Evolutionary conservation across 2,329 filamentous ascomycete species (phyloP).

Genomic region (Tolypocladium amazonense): DNA sequence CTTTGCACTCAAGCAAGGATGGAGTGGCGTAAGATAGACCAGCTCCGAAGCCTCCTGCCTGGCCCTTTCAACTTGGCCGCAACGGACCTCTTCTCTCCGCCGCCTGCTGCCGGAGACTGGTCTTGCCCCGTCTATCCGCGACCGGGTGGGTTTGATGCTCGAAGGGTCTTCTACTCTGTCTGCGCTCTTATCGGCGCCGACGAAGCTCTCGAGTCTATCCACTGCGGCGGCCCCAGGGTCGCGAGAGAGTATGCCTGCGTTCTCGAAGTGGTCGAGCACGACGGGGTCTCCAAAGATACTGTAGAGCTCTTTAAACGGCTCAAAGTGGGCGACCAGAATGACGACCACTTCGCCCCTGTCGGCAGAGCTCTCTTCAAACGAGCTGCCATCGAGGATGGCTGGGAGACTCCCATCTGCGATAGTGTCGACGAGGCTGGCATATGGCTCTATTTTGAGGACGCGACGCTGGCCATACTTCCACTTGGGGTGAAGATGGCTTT

Average conservation of each 20-base stretch:
- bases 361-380: constrained; percentile 34
- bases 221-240: constrained; percentile 17
- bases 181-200: constrained; percentile 27
- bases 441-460: constrained; percentile 58
- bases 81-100: constrained; percentile 50
- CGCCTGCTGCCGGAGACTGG: constrained; percentile 17
- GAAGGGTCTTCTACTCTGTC: constrained; percentile 30
- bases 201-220: constrained; percentile 18
- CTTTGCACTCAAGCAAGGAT: constrained; percentile 56
- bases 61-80: constrained; percentile 75
- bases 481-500: constrained; percentile 54
- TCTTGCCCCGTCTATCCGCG: constrained; percentile 13
- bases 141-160: constrained; percentile 30
- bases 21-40: constrained; percentile 53
- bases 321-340: constrained; percentile 20
- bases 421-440: constrained; percentile 9
- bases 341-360: constrained; percentile 25
- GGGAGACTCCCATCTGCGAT: constrained; percentile 22
- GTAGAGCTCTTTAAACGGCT: constrained; percentile 33
- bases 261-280: constrained; percentile 49
- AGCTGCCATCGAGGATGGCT: constrained; percentile 36
- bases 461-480: constrained; percentile 39
- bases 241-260: constrained; percentile 38
- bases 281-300: constrained; percentile 29
- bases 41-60: constrained; percentile 47